Percentiles rank a stretch among this genome's conserved stretches.
phyloP scores from a whole-genome alignment of 2,329 filamentous ascomycete genomes.

The Karstenula rhodostoma region DNA sequence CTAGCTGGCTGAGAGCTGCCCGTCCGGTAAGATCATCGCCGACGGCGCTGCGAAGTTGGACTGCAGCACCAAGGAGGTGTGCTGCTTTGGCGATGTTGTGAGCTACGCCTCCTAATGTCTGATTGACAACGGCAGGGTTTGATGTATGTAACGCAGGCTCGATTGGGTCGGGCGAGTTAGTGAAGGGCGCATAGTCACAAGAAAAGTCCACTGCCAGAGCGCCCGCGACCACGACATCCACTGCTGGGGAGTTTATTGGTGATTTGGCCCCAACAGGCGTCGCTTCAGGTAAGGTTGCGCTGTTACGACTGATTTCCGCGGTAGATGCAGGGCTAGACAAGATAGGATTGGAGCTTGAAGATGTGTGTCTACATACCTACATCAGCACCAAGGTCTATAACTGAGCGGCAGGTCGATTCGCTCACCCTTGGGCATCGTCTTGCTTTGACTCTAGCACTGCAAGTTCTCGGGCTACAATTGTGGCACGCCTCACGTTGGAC shows the following conservation, averaged over 20 bases:
- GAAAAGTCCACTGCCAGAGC: conserved; percentile 87
- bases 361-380: conserved; percentile 46
- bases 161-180: conserved; percentile 47
- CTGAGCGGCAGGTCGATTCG: conserved; percentile 41
- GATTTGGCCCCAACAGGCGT: conserved; percentile 11
- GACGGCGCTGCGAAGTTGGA: conserved; percentile 80
- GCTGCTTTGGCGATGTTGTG: conserved; percentile 90
- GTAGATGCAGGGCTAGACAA: conserved; percentile 26
- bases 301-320: conserved; percentile 20
- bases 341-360: conserved; percentile 33
- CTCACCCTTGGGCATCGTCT: conserved; percentile 47
- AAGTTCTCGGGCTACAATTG: conserved; percentile 70
- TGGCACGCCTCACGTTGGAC: conserved; percentile 71
- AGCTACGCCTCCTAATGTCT: conserved; percentile 89
- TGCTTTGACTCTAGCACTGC: conserved; percentile 59
- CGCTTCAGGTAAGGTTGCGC: conserved; percentile 26
- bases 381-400: conserved; percentile 46
- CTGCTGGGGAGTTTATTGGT: conserved; percentile 11
- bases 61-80: conserved; percentile 70
- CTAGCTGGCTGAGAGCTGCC: conserved; percentile 73
- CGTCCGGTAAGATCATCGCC: conserved; percentile 81
- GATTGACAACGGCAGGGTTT: conserved; percentile 81
- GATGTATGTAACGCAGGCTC: conserved; percentile 75
- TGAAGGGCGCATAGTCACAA: conserved; percentile 74
- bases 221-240: conserved; percentile 85